Conservation (phyloP, 2,329 filamentous ascomycete species). For the Diaporthe eres region DNA sequence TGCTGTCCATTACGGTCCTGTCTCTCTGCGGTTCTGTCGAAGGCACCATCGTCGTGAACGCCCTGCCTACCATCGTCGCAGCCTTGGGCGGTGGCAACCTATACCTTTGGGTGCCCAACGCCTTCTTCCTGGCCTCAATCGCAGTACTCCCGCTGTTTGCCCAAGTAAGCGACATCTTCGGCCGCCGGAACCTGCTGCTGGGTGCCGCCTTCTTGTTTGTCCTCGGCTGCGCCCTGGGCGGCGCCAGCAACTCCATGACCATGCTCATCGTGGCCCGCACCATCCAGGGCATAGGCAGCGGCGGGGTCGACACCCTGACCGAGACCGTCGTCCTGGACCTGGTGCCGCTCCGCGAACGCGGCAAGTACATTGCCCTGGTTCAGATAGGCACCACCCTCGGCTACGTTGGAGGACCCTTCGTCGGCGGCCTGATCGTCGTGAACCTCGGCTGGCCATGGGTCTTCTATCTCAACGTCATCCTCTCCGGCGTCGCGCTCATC, state of each 20-base stretch:
- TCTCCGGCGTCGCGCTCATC: background rate
- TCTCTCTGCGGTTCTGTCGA: background rate
- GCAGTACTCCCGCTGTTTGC: constrained; percentile 2
- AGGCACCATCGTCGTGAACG: constrained; percentile 2
- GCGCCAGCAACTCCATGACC: background rate
- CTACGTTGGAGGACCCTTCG: background rate
- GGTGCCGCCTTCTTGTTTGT: constrained; percentile 54
- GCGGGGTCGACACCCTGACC: constrained; percentile 6
- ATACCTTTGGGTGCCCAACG: constrained; percentile 21
- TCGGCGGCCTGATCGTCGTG: background rate
- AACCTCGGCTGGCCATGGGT: background rate
- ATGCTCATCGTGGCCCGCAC: constrained; percentile 55
- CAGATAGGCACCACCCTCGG: background rate
- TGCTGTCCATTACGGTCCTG: background rate
- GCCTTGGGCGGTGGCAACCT: background rate
- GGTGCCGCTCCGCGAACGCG: constrained; percentile 54
- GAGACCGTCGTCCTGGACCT: constrained; percentile 14
- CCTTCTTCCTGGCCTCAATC: background rate
- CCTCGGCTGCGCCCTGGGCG: constrained; percentile 54
- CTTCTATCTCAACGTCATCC: background rate
- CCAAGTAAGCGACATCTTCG: constrained; percentile 1
- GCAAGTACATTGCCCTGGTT: constrained; percentile 49
- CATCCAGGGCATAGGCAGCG: constrained; percentile 56
- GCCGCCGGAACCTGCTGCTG: background rate
- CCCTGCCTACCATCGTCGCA: constrained; percentile 14